Base-by-base conservation (phyloP, 2,329 filamentous ascomycete species). In the Fusarium zealandicum region DNA sequence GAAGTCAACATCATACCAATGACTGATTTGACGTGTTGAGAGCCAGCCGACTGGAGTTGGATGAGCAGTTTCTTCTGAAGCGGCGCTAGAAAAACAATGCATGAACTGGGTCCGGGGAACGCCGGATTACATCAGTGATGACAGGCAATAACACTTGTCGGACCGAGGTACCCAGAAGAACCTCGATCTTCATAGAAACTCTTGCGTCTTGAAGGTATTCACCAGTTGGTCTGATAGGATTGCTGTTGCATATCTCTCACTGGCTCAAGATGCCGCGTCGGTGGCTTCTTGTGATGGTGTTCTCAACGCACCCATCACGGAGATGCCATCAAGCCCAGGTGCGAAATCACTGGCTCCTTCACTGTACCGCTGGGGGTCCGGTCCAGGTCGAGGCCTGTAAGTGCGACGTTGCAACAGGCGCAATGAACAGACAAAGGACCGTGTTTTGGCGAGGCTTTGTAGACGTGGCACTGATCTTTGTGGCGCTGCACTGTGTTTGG, bases 381-480 rank as follows among this genome's bases (percentile, higher is more conserved):
- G 31, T 40, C 14, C 14, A 36, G 38, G 49, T 17, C 44, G 27
- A 44, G 44, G 35, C 16, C 37, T 33, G 54, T 30, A 47, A n/a
- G 27, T 33, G 42, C 41, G 14, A 39, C 37, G 33, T 51, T 45
- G 35, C 41, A 38, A 11, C 33, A 28, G 32, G 20, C 33, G 5
- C 8, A 12, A 31, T 7, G 12, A n/a, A 17, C 32, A 14, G 32
- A 17, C 35, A 38, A 20, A 20, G 22, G 36, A 17, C 33, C 16
- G 20, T 17, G n/a, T n/a, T n/a, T n/a, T n/a, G 22, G 22, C 17
- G 31, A 14, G 5, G 25, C 16, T 28, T 40, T 48, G 44, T 32
- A 35, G 42, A 44, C 43, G 53, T 57, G 52, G 55, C 54, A 62
- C 58, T 52, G 59, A 62, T 10, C 20, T 41, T 6, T 49, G 46